Conservation (phyloP, 1,284 basidiomycete genomes). For the Cryptococcus deneoformans region DNA sequence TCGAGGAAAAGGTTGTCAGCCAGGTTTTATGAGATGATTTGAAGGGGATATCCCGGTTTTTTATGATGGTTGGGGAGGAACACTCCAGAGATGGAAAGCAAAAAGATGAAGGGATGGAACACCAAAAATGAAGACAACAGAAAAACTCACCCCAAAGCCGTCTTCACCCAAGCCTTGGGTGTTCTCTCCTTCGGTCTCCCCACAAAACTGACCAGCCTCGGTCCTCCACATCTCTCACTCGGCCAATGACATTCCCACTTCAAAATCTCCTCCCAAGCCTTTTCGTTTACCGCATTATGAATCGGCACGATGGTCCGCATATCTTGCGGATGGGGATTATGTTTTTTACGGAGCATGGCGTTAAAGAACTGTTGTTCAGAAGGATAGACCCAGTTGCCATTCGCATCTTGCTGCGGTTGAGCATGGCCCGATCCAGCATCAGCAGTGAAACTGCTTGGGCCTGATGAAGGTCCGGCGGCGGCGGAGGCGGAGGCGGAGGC, state of each 20-base stretch:
- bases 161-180: slow-evolving; percentile 78
- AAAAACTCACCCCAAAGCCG: slow-evolving; percentile 73
- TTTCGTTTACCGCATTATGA: slow-evolving; percentile 98
- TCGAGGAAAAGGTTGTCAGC: slow-evolving; percentile 2
- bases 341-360: slow-evolving; percentile 92
- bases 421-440: not conserved
- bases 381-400: slow-evolving; percentile 92
- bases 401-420: slow-evolving; percentile 14
- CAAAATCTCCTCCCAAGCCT: slow-evolving; percentile 86
- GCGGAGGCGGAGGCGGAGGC: slow-evolving; percentile 6
- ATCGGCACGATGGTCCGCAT: slow-evolving; percentile 98
- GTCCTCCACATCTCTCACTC: slow-evolving; percentile 75
- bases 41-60: not conserved
- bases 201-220: slow-evolving; percentile 48
- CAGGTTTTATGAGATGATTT: not conserved
- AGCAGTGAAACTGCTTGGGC: not conserved
- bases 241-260: slow-evolving; percentile 84
- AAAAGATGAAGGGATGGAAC: not conserved
- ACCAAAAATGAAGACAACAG: not conserved
- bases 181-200: slow-evolving; percentile 57
- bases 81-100: not conserved
- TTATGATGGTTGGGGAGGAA: not conserved
- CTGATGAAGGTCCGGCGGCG: not conserved
- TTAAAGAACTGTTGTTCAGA: slow-evolving; percentile 95
- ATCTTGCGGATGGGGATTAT: slow-evolving; percentile 69